phyloP scores from a whole-genome alignment of 2,329 filamentous ascomycete genomes.

The Pseudogymnoascus sp. region DNA sequence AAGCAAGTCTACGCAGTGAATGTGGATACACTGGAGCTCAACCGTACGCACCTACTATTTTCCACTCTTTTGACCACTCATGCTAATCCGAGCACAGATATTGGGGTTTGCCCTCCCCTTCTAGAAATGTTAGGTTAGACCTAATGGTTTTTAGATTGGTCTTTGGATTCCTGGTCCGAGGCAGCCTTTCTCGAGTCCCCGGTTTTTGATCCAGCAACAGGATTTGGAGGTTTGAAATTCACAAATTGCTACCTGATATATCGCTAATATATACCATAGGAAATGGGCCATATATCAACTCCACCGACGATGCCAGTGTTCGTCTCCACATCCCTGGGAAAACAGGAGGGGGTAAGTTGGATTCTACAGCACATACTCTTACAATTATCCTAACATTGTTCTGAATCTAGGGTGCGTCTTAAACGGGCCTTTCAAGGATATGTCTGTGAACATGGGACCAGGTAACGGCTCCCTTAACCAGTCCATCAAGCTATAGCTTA shows the following conservation, averaged over 20 bases:
- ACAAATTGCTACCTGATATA: neutral
- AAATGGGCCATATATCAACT: slow-evolving; percentile 14
- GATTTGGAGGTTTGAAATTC: slow-evolving; percentile 11
- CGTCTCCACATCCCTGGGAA: slow-evolving; percentile 9
- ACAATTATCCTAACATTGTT: neutral
- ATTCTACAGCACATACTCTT: neutral
- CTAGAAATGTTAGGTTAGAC: neutral
- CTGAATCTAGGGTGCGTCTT: slow-evolving; percentile 37
- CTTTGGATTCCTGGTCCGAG: slow-evolving; percentile 25
- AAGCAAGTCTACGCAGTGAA: slow-evolving; percentile 28
- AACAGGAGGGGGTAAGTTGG: slow-evolving; percentile 14
- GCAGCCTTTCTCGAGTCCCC: slow-evolving; percentile 21
- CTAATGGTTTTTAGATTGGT: slow-evolving; percentile 22
- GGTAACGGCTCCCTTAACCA: neutral
- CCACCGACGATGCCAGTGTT: neutral
- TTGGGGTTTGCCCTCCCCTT: neutral
- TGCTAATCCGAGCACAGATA: neutral
- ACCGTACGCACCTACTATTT: slow-evolving; percentile 12
- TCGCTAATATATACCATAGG: neutral
- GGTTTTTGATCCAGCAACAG: slow-evolving; percentile 22
- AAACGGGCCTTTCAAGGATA: slow-evolving; percentile 30
- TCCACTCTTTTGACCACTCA: neutral
- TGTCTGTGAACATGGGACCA: slow-evolving; percentile 13
- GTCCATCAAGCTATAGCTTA: neutral
- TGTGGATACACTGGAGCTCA: slow-evolving; percentile 33